phyloP scores from a whole-genome alignment of 2,329 filamentous ascomycete genomes.

The Aphanocladium album region DNA sequence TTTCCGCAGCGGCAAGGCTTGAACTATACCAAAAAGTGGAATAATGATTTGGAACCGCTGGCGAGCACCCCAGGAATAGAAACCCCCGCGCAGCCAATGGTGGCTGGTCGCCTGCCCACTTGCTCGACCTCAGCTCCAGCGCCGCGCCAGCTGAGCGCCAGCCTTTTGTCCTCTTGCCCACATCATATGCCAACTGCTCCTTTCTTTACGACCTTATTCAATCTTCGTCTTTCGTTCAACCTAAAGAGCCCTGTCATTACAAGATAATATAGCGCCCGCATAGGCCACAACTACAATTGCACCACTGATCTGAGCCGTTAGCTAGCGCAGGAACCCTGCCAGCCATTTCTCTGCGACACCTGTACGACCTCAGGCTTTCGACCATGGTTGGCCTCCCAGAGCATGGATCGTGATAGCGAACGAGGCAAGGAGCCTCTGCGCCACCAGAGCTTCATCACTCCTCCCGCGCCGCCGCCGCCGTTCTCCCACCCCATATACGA shows the following conservation, averaged over 20 bases:
- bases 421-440: conserved; percentile 25
- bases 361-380: background rate
- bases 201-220: background rate
- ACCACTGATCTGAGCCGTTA: too few relatives aligned
- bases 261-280: too few relatives aligned
- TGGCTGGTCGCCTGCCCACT: conserved; percentile 4
- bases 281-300: too few relatives aligned
- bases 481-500: background rate
- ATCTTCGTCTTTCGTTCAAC: background rate
- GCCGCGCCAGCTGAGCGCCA: background rate
- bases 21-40: background rate
- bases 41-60: background rate
- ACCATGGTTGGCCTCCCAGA: conserved; percentile 20
- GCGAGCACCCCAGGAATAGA: background rate
- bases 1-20: background rate
- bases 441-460: conserved; percentile 7
- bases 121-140: conserved; percentile 3
- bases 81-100: conserved; percentile 1
- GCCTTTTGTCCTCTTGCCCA: background rate
- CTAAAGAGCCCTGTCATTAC: too few relatives aligned
- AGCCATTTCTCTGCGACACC: too few relatives aligned
- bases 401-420: conserved; percentile 28
- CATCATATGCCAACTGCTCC: background rate
- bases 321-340: too few relatives aligned
- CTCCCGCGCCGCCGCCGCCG: background rate